Conservation (phyloP, 2,329 filamentous ascomycete genomes). For the Stemphylium lycopersici region DNA sequence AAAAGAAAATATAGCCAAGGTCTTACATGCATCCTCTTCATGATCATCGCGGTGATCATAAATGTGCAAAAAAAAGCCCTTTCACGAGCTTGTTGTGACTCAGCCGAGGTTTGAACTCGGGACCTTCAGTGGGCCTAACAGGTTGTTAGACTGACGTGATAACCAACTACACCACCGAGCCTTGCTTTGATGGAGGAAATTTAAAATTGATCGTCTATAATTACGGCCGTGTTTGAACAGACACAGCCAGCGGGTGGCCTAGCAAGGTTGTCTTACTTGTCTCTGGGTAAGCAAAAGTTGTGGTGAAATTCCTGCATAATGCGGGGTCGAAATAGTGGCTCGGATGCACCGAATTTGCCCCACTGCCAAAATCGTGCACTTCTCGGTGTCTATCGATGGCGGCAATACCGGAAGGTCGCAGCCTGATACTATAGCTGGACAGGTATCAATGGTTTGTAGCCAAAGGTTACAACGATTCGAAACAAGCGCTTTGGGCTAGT, state of each 20-base stretch:
- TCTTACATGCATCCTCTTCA: no score
- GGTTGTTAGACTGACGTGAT: slow-evolving; percentile 55
- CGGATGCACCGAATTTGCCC: not conserved
- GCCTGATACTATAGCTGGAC: not conserved
- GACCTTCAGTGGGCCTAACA: slow-evolving; percentile 20
- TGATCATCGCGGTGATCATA: no score
- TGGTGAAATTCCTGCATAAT: not conserved
- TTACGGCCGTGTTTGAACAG: no score
- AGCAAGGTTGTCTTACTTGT: no score
- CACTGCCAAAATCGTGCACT: not conserved
- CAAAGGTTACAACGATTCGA: no score
- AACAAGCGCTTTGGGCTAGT: no score
- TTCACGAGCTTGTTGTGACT: not conserved
- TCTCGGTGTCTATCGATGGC: not conserved
- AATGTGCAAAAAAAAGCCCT: not conserved
- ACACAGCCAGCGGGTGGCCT: no score
- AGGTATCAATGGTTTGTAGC: not conserved
- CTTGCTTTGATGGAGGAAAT: slow-evolving; percentile 9
- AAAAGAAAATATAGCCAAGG: no score
- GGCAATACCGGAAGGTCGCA: not conserved
- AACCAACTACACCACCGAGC: slow-evolving; percentile 55
- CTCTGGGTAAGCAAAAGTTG: no score
- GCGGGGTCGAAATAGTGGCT: not conserved
- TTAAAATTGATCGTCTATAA: not conserved
- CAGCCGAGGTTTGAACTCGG: slow-evolving; percentile 20